Evolutionary conservation across 2,329 filamentous ascomycete species (phyloP).

Genomic region (Botrytis aclada): DNA sequence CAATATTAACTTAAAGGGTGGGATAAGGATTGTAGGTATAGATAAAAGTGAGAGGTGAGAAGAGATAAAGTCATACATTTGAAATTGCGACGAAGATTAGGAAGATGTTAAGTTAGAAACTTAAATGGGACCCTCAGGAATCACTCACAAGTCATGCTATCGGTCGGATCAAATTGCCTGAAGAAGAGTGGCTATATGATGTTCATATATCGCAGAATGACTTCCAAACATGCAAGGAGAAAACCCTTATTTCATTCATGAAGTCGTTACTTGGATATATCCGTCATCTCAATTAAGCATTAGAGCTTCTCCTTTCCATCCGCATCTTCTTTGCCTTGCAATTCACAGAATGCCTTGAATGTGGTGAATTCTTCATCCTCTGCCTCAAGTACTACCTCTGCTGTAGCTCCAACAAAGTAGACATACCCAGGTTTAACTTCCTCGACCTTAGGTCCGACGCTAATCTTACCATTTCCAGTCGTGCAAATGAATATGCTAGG

Average conservation of each 20-base stretch:
- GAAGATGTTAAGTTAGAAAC: not conserved
- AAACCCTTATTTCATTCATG: not conserved
- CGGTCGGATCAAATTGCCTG: not conserved
- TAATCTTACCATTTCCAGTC: constrained; percentile 74
- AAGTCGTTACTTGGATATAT: constrained; percentile 8
- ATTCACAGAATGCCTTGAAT: constrained; percentile 92
- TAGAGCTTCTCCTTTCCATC: constrained; percentile 32
- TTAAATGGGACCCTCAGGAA: not conserved
- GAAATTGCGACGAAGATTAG: not conserved
- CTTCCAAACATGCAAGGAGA: not conserved
- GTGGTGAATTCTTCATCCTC: constrained; percentile 72
- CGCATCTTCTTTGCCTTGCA: constrained; percentile 48
- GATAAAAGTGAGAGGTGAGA: not conserved
- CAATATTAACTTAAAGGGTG: not conserved
- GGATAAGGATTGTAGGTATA: not conserved
- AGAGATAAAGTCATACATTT: not conserved
- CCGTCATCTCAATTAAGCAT: not conserved
- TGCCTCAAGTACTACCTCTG: constrained; percentile 76
- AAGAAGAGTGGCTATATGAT: not conserved
- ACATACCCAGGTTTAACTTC: constrained; percentile 71
- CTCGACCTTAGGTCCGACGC: constrained; percentile 77
- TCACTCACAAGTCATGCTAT: not conserved
- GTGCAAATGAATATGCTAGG: constrained; percentile 95
- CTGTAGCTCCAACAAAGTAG: constrained; percentile 84
- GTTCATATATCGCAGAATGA: not conserved